Evolutionary conservation across 2,329 filamentous ascomycete species (phyloP).

Genomic region (Tympanopsis confertula): DNA sequence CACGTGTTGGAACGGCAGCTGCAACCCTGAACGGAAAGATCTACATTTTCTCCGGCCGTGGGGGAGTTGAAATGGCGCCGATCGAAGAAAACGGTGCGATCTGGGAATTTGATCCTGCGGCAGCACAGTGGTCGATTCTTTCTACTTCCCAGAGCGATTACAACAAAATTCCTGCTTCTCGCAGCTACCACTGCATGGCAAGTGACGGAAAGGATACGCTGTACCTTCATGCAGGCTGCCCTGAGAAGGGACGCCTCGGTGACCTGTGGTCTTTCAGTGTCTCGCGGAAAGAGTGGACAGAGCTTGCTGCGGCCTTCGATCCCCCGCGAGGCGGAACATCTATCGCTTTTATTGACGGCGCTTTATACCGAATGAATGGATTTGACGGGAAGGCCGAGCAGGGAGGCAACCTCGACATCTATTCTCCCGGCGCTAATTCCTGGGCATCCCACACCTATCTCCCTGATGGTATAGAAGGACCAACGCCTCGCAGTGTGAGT

Average conservation of each 20-base stretch:
- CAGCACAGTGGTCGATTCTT: slow-evolving; percentile 31
- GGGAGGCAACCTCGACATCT: slow-evolving; percentile 43
- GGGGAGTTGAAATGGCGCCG: slow-evolving; percentile 45
- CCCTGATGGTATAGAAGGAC: slow-evolving; percentile 14
- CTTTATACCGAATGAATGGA: slow-evolving; percentile 49
- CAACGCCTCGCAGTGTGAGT: slow-evolving; percentile 17
- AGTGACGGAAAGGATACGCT: slow-evolving; percentile 26
- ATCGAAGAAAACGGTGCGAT: slow-evolving; percentile 44
- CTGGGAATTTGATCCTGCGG: slow-evolving; percentile 36
- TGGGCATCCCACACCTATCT: slow-evolving; percentile 14
- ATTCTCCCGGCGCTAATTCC: slow-evolving; percentile 8
- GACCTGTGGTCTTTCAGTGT: slow-evolving; percentile 52
- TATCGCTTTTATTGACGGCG: slow-evolving; percentile 18
- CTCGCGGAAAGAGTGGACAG: slow-evolving; percentile 30
- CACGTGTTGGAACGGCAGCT: slow-evolving; percentile 43
- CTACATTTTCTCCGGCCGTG: slow-evolving; percentile 52
- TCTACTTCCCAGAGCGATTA: slow-evolving; percentile 20
- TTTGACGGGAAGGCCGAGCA: slow-evolving; percentile 50
- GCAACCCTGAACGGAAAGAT: slow-evolving; percentile 31
- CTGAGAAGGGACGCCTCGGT: slow-evolving; percentile 37
- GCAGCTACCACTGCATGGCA: slow-evolving; percentile 45
- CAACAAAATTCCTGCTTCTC: slow-evolving; percentile 26
- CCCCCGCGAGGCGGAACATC: slow-evolving; percentile 41
- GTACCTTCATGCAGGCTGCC: slow-evolving; percentile 51
- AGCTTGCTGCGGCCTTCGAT: slow-evolving; percentile 37